Evolutionary conservation across 257 asterid genomes (phyloP), one percentile per base, ranked within the genome.

Genomic region (Forsythia viridissima): DNA sequence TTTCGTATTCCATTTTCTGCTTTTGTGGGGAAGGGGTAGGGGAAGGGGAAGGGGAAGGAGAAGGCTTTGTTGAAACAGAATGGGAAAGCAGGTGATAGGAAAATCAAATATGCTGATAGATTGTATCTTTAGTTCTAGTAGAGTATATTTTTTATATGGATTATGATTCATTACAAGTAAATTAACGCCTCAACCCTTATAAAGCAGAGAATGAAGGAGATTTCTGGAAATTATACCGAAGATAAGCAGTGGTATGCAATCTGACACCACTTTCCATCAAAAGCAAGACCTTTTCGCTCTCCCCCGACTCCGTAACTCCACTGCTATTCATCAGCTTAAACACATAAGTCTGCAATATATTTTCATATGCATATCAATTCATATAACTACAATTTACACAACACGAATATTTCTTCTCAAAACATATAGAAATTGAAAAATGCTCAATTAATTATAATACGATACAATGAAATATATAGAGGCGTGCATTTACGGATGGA

Each of bases 201-300:
- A 30, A 11, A 61, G 43, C 51, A 12, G 46, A 71, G 11, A 40
- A 66, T 67, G 79, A 21, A 77, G 38, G 71, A 41, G 30, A 63
- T 12, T 51, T 73, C 75, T 74, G 0, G 74, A 71, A 69, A 44
- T 21, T 40, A 79, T 85, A 95, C 98, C 99, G 83, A 85, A 91
- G 88, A 90, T 93, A 96, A 61, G 85, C 99, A 24, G 99, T 96
- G 74, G 97, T 92, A 82, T 96, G 99, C 90, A 96, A 81, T 79
- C 99, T 87, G 81, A 89, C 91, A 57, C 99, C 99, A 83, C 98
- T 96, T 82, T 96, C 99, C 98, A 96, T 91, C 91, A 96, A 87
- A 85, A 96, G 79, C 83, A 96, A 81, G 51, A 91, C 97, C 89
- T 96, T 96, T 87, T 96, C 99, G 74, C 98, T 96, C 89, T 96